Base-by-base conservation (phyloP, 2,329 filamentous ascomycete genomes). In the Sporothrix globosa region DNA sequence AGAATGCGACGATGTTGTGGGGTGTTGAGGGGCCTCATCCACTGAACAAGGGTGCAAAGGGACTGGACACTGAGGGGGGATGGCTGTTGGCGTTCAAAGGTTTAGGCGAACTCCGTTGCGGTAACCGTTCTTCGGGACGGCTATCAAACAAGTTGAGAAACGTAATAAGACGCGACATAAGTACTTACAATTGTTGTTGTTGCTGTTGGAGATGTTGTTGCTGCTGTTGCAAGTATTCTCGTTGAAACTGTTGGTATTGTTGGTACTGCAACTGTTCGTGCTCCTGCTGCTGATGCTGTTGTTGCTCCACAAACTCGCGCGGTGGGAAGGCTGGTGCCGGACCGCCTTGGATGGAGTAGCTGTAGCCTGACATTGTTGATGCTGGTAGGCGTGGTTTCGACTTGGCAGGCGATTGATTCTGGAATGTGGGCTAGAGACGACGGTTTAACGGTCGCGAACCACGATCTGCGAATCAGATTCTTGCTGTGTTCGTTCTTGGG, bases 261-360 rank as follows among this genome's bases (percentile, higher is more conserved):
- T 48, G 48, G 19, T 48, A n/a, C n/a, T 63, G 53, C 75, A 76
- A 46, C 19, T 71, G 27, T 4, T 52, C 48, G 46, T 60, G 68
- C 30, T 56, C 44, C 24, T 52, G 41, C 27, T 48, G 39, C 1
- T 65, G 56, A 19, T 30, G 77, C 75, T 75, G 75, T 41, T 74
- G 73, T 60, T 74, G 73, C 68, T 76, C 72, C n/a, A 76, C 68
- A 70, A 76, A 76, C 68, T 79, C 77, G 65, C 74, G 76, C 4
- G 77, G 74, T n/a, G 79, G 77, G 46, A 76, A 73, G 48, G 73
- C 73, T 39, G 79, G 76, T 65, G 79, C 72, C 39, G 77, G 76
- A 3, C 79, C 80, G 56, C 79, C 80, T 73, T 75, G 76, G 71
- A 82, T 79, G 0, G 78, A 77, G 71, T 81, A 81, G 58, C 74